Percentiles rank a stretch among this genome's conserved stretches.
These are phyloP conservation scores for Ogataea paraovalis DNA, from an alignment of 805 yeast species.

Conservation along the genomic window DNA sequence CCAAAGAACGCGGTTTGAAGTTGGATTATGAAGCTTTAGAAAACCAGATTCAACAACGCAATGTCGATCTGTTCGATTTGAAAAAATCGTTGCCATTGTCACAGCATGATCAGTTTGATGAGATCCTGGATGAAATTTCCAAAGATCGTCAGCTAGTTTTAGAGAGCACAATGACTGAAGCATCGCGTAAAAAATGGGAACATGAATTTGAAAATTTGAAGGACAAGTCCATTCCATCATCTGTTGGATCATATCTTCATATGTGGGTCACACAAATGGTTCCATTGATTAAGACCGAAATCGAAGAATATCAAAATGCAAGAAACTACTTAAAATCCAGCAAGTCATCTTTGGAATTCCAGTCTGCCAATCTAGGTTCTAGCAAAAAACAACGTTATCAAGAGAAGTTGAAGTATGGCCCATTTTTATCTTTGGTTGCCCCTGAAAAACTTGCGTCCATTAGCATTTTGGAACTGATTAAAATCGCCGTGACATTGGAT, in stretches of 20 bases:
- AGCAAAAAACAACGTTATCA: slow-evolving; percentile 14
- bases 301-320: slow-evolving; percentile 45
- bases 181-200: slow-evolving; percentile 87
- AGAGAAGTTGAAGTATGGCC: slow-evolving; percentile 61
- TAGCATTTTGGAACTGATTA: slow-evolving; percentile 76
- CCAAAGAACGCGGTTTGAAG: slow-evolving; percentile 20
- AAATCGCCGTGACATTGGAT: slow-evolving; percentile 71
- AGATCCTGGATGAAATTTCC: slow-evolving; percentile 64
- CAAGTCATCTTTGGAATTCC: neutral
- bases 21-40: slow-evolving; percentile 15
- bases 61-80: slow-evolving; percentile 59
- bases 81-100: slow-evolving; percentile 49
- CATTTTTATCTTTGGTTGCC: slow-evolving; percentile 65
- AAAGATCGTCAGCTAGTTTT: slow-evolving; percentile 69
- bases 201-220: slow-evolving; percentile 58
- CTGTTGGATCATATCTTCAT: slow-evolving; percentile 72
- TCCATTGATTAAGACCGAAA: slow-evolving; percentile 68
- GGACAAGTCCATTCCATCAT: slow-evolving; percentile 44
- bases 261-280: slow-evolving; percentile 76
- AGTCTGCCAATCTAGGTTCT: neutral
- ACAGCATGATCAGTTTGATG: slow-evolving; percentile 55
- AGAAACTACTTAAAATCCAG: slow-evolving; percentile 13
- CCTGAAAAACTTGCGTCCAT: slow-evolving; percentile 82
- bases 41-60: slow-evolving; percentile 20
- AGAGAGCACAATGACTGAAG: slow-evolving; percentile 77